Conservation (phyloP, 495 filamentous ascomycete genomes). For the Melanomma pulvis-pyrius region DNA sequence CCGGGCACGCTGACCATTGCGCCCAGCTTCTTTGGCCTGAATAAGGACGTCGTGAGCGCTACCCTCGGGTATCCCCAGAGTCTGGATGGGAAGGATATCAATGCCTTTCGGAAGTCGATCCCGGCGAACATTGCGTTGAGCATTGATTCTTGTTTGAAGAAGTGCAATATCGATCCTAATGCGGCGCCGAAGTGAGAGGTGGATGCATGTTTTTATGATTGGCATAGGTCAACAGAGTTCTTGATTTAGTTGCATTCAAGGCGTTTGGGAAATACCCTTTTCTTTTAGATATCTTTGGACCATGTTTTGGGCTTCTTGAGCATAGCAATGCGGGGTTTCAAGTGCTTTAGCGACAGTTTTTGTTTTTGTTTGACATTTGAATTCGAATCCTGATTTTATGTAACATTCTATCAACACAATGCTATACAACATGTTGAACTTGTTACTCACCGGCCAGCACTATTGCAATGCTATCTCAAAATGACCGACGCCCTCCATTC, state of each 20-base stretch:
- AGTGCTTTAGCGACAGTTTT: no score
- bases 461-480: no score
- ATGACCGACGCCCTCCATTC: no score
- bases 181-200: background rate
- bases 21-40: constrained; percentile 55
- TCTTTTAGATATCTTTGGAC: background rate
- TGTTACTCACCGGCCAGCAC: no score
- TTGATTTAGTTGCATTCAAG: background rate
- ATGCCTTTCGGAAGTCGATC: constrained; percentile 49
- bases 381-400: no score
- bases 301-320: no score
- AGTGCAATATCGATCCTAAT: constrained; percentile 5
- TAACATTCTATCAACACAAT: no score
- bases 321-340: no score
- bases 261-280: background rate
- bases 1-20: constrained; percentile 52
- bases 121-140: constrained; percentile 52
- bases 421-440: no score
- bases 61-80: constrained; percentile 47
- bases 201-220: background rate
- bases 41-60: constrained; percentile 50
- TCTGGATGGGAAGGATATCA: constrained; percentile 52
- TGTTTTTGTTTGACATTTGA: no score
- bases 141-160: constrained; percentile 51
- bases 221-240: no score